phyloP scores from a whole-genome alignment of 176 grass and related monocot species.

The Bolboschoenus planiculmis region DNA sequence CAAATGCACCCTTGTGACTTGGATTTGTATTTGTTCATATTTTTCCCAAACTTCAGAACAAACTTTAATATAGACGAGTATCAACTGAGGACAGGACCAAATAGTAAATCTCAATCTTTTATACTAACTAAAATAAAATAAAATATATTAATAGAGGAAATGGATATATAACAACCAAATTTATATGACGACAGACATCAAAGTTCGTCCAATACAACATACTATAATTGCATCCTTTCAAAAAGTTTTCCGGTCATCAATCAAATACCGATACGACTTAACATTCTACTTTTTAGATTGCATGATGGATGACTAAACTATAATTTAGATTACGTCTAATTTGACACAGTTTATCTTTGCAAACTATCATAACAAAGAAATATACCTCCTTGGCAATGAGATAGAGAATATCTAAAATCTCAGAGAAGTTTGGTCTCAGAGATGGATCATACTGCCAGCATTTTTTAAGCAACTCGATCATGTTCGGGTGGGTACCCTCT shows the following conservation, averaged over 20 bases:
- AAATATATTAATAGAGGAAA: not conserved
- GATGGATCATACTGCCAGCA: constrained; percentile 72
- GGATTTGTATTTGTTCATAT: not conserved
- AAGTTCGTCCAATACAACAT: not conserved
- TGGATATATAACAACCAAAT: not conserved
- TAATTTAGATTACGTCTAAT: not conserved
- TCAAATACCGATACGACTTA: not conserved
- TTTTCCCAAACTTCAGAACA: not conserved
- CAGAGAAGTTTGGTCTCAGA: constrained; percentile 61
- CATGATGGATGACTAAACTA: not conserved
- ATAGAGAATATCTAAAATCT: constrained; percentile 53
- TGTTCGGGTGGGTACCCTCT: constrained; percentile 46
- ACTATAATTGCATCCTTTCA: not conserved
- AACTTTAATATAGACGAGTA: not conserved
- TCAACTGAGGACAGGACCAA: not conserved
- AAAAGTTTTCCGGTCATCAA: not conserved
- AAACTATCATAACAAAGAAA: not conserved
- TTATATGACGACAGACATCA: not conserved
- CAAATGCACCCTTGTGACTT: not conserved
- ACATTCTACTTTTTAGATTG: not conserved
- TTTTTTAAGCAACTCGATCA: constrained; percentile 42
- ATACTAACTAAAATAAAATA: not conserved
- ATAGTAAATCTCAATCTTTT: not conserved
- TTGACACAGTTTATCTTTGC: not conserved
- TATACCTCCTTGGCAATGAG: constrained; percentile 46